These are phyloP conservation scores for Lentinula sp. DNA, from an alignment of 768 basidiomycete species.

Conservation along the genomic window DNA sequence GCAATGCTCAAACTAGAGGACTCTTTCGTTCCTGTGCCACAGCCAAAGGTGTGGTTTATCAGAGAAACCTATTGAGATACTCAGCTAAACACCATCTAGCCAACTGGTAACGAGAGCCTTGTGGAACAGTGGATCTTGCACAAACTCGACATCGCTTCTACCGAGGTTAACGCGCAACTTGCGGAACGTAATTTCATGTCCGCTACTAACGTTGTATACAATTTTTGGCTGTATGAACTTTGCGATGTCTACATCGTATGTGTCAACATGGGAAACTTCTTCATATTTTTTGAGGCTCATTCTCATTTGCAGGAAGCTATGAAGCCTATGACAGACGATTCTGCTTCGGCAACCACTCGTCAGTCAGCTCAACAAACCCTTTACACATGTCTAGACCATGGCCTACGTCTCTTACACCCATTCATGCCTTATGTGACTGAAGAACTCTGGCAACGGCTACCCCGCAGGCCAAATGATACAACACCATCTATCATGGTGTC, in stretches of 20 bases:
- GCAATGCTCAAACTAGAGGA: constrained; percentile 97
- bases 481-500: constrained; percentile 90
- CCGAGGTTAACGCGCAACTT: constrained; percentile 70
- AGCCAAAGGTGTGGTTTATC: constrained; percentile 49
- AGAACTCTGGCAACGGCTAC: constrained; percentile 96
- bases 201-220: constrained; percentile 79
- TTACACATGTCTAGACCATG: constrained; percentile 90
- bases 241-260: constrained; percentile 97
- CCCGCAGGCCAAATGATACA: constrained; percentile 73
- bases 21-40: constrained; percentile 68
- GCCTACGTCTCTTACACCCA: constrained; percentile 86
- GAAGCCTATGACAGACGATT: constrained; percentile 93
- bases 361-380: constrained; percentile 92
- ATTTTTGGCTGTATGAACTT: constrained; percentile 98
- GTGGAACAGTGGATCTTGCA: constrained; percentile 96
- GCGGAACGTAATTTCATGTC: constrained; percentile 87
- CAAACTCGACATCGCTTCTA: constrained; percentile 80
- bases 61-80: background rate
- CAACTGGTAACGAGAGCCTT: constrained; percentile 83
- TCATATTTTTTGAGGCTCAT: background rate
- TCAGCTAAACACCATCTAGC: constrained; percentile 34
- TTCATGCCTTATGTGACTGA: constrained; percentile 99
- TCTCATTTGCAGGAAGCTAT: constrained; percentile 75
- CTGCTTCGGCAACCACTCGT: constrained; percentile 53
- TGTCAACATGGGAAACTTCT: background rate